Base-by-base conservation (phyloP, 192 early-diverging fungal species). In the Coemansia sp. region DNA sequence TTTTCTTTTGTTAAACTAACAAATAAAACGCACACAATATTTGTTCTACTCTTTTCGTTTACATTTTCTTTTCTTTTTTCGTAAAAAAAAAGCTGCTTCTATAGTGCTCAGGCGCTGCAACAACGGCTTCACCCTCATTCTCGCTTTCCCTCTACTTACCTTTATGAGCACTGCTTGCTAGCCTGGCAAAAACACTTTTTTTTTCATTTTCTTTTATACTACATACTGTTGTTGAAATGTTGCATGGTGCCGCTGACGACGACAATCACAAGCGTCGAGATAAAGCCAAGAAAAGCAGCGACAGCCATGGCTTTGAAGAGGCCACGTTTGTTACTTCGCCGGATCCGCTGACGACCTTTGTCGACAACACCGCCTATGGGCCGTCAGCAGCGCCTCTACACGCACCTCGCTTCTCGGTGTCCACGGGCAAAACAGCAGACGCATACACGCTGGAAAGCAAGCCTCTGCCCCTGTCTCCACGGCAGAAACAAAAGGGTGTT, bases 271-370 rank as follows among this genome's bases (percentile, higher is more conserved):
- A 5, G 4, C 1, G 10, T 36, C 17, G 58, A 20, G 20, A 36
- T 11, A 48, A 20, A 7, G 40, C 30, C 40, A 20, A 40, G 7
- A 51, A 50, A 32, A 64, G 66, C 58, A 68, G 63, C 51, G 71
- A 69, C 60, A 69, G 70, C 64, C 33, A 60, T 18, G 71, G 64
- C 33, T 78, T 69, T 61, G 71, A 63, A 34, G 67, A 69, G 67
- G 70, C 71, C 29, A 67, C 76, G 14, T 72, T 78, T 50, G 71
- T 68, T 66, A 63, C 75, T 18, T 60, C 54, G 17, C 57, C 66
- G 32, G 59, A 60, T 12, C 10, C 59, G 1, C 4, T 20, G 59
- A 2, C 18, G 51, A 29, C 42, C 7, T 14, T 45, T 45, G 42
- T 45, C 42, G 42, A 45, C 42, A 11, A 45, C 42, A 14, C 10